Percentiles rank a stretch among this genome's conserved stretches.
Conservation (phyloP, 73 alveolate species). For the Paramecium pentaurelia region DNA sequence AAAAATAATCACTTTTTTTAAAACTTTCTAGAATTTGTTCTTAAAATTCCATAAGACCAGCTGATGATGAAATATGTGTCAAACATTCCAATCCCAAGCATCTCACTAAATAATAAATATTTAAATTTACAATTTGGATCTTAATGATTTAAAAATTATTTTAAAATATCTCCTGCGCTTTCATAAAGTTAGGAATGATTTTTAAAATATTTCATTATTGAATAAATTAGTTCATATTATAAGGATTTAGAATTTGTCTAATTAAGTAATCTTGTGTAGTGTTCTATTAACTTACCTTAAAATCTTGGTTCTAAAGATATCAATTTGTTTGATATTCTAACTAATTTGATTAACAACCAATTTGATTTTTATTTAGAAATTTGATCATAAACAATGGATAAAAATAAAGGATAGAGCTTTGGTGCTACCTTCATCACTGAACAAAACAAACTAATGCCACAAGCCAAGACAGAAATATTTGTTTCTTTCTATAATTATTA, state of each 20-base stretch:
- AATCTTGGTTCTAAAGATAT: constrained; percentile 5
- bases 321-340: background rate
- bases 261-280: background rate
- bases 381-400: background rate
- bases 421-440: background rate
- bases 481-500: background rate
- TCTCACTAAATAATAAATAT: background rate
- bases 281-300: background rate
- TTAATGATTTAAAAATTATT: constrained; percentile 12
- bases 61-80: background rate
- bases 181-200: background rate
- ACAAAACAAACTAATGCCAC: background rate
- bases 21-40: background rate
- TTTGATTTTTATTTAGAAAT: constrained; percentile 1
- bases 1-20: constrained; percentile 27
- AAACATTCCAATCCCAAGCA: constrained; percentile 25
- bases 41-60: background rate
- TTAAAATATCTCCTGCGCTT: constrained; percentile 18
- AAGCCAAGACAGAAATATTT: background rate
- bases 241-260: constrained; percentile 7
- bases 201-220: background rate
- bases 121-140: background rate
- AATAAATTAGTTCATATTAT: background rate
- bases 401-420: background rate
- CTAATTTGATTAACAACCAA: constrained; percentile 5